These are phyloP conservation scores for Prillingera fragicola DNA, from an alignment of 1,284 basidiomycete species.

Conservation along the genomic window DNA sequence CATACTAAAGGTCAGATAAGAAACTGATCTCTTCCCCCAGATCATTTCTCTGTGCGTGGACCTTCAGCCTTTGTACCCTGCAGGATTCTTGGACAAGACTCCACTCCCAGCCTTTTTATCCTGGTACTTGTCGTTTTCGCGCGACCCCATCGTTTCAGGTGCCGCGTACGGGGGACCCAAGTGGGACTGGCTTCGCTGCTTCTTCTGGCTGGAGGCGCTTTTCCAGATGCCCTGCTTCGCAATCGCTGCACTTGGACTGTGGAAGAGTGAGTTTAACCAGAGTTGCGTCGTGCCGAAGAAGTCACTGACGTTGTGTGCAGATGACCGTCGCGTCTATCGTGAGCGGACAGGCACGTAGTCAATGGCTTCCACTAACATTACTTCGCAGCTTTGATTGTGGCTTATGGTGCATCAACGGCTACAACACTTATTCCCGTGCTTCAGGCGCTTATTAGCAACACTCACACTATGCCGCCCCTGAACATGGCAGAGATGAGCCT, in stretches of 20 bases:
- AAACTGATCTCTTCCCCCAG: slow-evolving; percentile 14
- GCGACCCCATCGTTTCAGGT: slow-evolving; percentile 41
- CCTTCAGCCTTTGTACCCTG: slow-evolving; percentile 40
- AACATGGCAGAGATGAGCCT: slow-evolving; percentile 48
- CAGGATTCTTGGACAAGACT: slow-evolving; percentile 18
- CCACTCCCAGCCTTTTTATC: slow-evolving; percentile 25
- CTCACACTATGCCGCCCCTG: slow-evolving; percentile 23
- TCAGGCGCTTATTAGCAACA: slow-evolving; percentile 54
- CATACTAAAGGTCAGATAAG: background rate
- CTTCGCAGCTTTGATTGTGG: slow-evolving; percentile 52
- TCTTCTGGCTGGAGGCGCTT: slow-evolving; percentile 46
- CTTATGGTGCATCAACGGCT: slow-evolving; percentile 69
- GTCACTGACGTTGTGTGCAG: slow-evolving; percentile 9
- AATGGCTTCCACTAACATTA: background rate
- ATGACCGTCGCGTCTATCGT: slow-evolving; percentile 42
- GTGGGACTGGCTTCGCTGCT: slow-evolving; percentile 40
- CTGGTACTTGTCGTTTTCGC: slow-evolving; percentile 33
- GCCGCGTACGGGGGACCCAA: slow-evolving; percentile 18
- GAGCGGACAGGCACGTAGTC: no score
- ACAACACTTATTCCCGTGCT: slow-evolving; percentile 72
- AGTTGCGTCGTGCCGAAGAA: background rate
- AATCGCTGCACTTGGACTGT: slow-evolving; percentile 61
- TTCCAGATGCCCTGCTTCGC: slow-evolving; percentile 75
- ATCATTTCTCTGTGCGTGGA: slow-evolving; percentile 37
- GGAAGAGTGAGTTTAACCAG: slow-evolving; percentile 54